A percentile compares a stretch with the other conserved stretches of the same genome.
These are phyloP conservation scores for Pugionium dolabratum DNA, from an alignment of 345 rosid genomes.

Conservation along the genomic window DNA sequence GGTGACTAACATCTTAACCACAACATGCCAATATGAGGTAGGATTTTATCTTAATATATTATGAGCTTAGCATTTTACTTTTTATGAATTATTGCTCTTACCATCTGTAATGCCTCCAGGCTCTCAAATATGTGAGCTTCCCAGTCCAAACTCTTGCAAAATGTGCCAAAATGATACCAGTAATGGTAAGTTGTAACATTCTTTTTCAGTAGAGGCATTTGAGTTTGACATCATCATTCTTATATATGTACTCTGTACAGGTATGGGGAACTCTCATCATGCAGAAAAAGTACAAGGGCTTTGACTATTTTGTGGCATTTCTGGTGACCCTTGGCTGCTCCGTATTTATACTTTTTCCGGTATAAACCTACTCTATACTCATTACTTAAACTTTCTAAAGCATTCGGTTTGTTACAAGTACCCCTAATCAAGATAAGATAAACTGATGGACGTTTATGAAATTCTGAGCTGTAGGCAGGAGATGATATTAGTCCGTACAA, in stretches of 20 bases:
- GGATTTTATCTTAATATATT: neutral
- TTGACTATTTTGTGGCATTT: conserved; percentile 81
- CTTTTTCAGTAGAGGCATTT: neutral
- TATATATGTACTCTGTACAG: conserved; percentile 36
- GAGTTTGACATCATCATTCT: neutral
- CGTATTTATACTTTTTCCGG: conserved; percentile 87
- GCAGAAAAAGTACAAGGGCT: conserved; percentile 87
- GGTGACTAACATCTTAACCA: conserved; percentile 74
- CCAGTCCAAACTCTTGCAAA: conserved; percentile 94
- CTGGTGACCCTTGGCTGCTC: conserved; percentile 92
- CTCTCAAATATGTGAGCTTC: conserved; percentile 95
- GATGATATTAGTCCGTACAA: conserved; percentile 75
- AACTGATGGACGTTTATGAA: conserved; percentile 27
- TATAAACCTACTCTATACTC: conserved; percentile 27
- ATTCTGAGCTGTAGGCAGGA: conserved; percentile 61
- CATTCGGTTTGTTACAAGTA: too few species aligned
- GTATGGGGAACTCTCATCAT: conserved; percentile 89
- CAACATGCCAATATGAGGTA: conserved; percentile 98
- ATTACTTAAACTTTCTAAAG: too few species aligned
- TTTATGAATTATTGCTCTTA: neutral
- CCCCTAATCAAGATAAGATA: neutral
- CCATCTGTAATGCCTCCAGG: conserved; percentile 49
- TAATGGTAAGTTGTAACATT: conserved; percentile 59
- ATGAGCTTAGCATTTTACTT: neutral
- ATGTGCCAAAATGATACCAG: conserved; percentile 99